Conservation (phyloP, 495 filamentous ascomycete genomes). For the Oidiodendron maius region DNA sequence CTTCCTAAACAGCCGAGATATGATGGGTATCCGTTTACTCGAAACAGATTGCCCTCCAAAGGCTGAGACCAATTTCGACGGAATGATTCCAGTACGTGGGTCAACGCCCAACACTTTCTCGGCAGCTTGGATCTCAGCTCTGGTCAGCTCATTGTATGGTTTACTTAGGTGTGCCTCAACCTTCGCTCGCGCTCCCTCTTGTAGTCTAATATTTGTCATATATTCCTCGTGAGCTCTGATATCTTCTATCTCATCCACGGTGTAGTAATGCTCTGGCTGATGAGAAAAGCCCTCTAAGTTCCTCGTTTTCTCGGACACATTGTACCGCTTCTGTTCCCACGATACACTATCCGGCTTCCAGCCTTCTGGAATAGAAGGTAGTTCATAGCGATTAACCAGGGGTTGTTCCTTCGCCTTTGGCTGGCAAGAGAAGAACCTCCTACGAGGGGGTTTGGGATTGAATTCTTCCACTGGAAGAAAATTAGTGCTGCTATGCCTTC, state of each 20-base stretch:
- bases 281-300: not conserved
- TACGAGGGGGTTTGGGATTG: not conserved
- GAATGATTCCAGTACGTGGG: not conserved
- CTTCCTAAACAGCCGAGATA: no score
- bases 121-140: not conserved
- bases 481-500: not conserved
- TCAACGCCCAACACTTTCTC: not conserved
- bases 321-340: not conserved
- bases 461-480: constrained; percentile 16
- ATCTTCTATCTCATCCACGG: constrained; percentile 1
- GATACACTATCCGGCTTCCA: constrained; percentile 9
- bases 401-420: not conserved
- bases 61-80: no score
- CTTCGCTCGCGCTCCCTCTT: not conserved
- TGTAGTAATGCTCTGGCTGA: constrained; percentile 5
- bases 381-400: not conserved
- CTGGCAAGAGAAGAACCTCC: not conserved
- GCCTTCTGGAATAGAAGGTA: constrained; percentile 2
- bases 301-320: not conserved
- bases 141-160: not conserved
- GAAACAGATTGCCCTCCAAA: no score
- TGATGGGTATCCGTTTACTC: no score
- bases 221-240: not conserved
- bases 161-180: not conserved
- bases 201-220: not conserved